Base-by-base conservation (phyloP, 2,329 filamentous ascomycete genomes). In the Scedosporium aurantiacum region DNA sequence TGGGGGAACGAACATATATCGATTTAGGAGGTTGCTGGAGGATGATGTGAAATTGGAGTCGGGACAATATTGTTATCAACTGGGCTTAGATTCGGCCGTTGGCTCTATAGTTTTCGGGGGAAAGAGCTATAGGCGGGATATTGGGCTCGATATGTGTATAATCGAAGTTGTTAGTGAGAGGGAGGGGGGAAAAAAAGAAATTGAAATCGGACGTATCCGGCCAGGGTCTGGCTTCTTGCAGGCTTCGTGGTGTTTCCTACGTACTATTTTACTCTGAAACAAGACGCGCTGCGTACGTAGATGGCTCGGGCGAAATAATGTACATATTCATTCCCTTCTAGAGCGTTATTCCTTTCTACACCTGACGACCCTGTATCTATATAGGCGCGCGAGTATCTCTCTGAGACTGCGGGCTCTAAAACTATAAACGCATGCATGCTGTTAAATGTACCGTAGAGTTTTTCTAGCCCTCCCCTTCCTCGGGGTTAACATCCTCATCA, bases 401-500 rank as follows among this genome's bases (percentile, higher is more conserved):
- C 32, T 37, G 10, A 14, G 14, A 2, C 32, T 12, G 32, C 32
- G 32, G 10, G 3, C 32, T 37, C 32, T 37, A 37, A 37, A 37
- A 7, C 14, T 45, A 45, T 45, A 45, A 45, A 45, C 41, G 8
- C 28, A 32, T n/a, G n/a, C 7, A 37, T 37, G 10, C 32, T 37
- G 32, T 2, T 37, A 37, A 37, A 37, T 37, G 32, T 12, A 37
- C 32, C 32, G 4, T 37, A 5, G 47, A 52, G 8, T 16, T 21
- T 14, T 16, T 18, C 21, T 32, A 78, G 45, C 76, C 76, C 68
- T 78, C 75, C 21, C 76, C 76, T 45, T 73, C 75, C 64, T 79
- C 79, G 10, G 76, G 74, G 60, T 80, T 77, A 64, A 74, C 68
- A 23, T 74, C 72, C 45, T 77, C 78, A 58, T 78, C 82, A 12